phyloP scores from a whole-genome alignment of 2,329 filamentous ascomycete genomes.

The Alternaria brassicicola region DNA sequence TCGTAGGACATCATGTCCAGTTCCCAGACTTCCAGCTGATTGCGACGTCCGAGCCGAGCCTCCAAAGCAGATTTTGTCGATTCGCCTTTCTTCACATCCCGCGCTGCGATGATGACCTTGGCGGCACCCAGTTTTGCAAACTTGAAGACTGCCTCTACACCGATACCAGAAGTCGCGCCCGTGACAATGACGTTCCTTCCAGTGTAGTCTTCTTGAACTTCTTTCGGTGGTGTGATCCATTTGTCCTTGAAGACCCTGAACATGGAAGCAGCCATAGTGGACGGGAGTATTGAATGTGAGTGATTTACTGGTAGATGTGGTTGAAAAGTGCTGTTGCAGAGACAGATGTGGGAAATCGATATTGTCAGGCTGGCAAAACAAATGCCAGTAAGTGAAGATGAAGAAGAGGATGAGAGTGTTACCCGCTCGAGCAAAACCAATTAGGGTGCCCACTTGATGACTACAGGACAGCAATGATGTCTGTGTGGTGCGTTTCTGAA shows the following conservation, averaged over 20 bases:
- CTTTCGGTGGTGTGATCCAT: constrained; percentile 44
- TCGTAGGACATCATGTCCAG: constrained; percentile 47
- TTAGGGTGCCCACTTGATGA: neutral
- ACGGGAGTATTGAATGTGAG: neutral
- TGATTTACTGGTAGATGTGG: constrained; percentile 37
- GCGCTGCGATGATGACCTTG: constrained; percentile 49
- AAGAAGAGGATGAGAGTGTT: neutral
- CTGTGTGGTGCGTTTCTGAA: neutral
- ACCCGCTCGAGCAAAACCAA: too few relatives aligned
- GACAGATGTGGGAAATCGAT: neutral
- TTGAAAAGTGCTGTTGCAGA: neutral
- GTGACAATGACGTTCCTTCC: constrained; percentile 56
- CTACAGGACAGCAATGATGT: neutral
- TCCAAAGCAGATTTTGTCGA: constrained; percentile 40
- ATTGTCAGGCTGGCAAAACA: neutral
- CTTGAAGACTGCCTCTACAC: constrained; percentile 47
- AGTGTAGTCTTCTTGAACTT: constrained; percentile 41
- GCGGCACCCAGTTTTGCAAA: constrained; percentile 46
- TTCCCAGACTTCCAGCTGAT: constrained; percentile 46
- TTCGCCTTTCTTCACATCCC: constrained; percentile 46
- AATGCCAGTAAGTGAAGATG: neutral
- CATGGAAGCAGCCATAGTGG: constrained; percentile 31
- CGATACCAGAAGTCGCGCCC: constrained; percentile 50
- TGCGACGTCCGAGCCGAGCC: constrained; percentile 28
- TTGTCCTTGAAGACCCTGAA: constrained; percentile 38